Conservation (phyloP, 768 basidiomycete genomes). For the Asterophora lycoperdoides region DNA sequence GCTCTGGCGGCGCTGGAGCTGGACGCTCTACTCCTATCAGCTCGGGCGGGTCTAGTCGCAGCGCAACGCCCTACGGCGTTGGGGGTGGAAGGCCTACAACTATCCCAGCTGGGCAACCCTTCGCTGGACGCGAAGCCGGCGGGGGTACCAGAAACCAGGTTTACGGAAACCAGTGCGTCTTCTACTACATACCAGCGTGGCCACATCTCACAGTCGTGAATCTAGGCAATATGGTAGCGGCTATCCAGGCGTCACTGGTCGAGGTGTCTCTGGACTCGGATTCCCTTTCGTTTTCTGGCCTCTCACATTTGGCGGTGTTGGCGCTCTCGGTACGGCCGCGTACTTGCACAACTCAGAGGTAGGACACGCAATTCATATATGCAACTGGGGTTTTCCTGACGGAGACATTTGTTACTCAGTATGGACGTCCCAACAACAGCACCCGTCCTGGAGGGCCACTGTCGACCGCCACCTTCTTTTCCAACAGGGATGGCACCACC, state of each 20-base stretch:
- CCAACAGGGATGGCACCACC: slow-evolving; percentile 31
- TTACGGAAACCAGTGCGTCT: slow-evolving; percentile 35
- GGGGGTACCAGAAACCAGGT: slow-evolving; percentile 41
- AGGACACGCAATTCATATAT: not conserved
- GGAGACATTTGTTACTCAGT: slow-evolving; percentile 27
- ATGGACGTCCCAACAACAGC: slow-evolving; percentile 39
- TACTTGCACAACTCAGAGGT: slow-evolving; percentile 37
- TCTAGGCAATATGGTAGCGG: slow-evolving; percentile 51
- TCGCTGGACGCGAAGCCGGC: slow-evolving; percentile 39
- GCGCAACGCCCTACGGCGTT: slow-evolving; percentile 13
- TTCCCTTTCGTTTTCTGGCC: slow-evolving; percentile 62
- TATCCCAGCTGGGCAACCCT: slow-evolving; percentile 35
- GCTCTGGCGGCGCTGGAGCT: not conserved
- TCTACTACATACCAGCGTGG: not conserved
- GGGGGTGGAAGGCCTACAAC: slow-evolving; percentile 23
- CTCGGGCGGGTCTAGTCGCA: slow-evolving; percentile 12
- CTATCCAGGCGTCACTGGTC: slow-evolving; percentile 39
- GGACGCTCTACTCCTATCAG: slow-evolving; percentile 8
- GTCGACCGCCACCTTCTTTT: slow-evolving; percentile 34
- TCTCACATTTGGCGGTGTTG: slow-evolving; percentile 38
- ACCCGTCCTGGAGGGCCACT: slow-evolving; percentile 45
- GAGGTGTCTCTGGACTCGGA: slow-evolving; percentile 38
- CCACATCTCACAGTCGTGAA: not conserved
- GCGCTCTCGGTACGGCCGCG: slow-evolving; percentile 17
- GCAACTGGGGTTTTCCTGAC: not conserved